phyloP scores from a whole-genome alignment of 2,329 filamentous ascomycete genomes.

The Capronia coronata region DNA sequence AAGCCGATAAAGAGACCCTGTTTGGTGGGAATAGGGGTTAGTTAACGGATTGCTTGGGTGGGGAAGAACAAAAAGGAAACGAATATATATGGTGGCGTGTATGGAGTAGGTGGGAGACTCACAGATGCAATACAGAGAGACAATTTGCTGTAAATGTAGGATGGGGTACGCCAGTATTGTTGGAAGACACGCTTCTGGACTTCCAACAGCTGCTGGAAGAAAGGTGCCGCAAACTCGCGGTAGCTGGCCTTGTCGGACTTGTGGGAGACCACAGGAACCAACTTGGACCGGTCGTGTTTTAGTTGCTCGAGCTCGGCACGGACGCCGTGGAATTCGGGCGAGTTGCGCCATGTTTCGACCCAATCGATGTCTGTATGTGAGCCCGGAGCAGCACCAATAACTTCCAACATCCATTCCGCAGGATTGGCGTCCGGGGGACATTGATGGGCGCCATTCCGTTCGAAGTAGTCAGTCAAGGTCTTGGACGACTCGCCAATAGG shows the following conservation, averaged over 20 bases:
- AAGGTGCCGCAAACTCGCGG: conserved; percentile 74
- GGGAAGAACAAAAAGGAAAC: no score
- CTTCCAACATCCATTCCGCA: conserved; percentile 66
- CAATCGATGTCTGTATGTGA: conserved; percentile 59
- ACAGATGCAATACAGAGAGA: conserved; percentile 56
- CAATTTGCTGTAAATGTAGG: conserved; percentile 80
- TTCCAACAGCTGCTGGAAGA: conserved; percentile 59
- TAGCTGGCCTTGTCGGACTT: conserved; percentile 51
- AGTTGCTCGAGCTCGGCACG: conserved; percentile 51
- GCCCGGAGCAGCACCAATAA: conserved; percentile 56
- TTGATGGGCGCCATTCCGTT: conserved; percentile 54
- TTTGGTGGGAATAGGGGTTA: not conserved
- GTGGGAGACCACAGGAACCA: conserved; percentile 36
- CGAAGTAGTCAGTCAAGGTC: conserved; percentile 58
- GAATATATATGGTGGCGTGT: no score
- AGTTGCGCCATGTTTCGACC: conserved; percentile 56
- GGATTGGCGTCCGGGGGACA: conserved; percentile 62
- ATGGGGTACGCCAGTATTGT: conserved; percentile 85
- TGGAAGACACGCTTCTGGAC: conserved; percentile 72
- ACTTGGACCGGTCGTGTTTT: conserved; percentile 44
- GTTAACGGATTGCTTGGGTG: not conserved
- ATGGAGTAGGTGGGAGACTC: conserved; percentile 2
- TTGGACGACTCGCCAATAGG: conserved; percentile 56
- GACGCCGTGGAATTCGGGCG: conserved; percentile 51
- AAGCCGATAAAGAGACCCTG: conserved; percentile 68